Evolutionary conservation across 169 alveolate species (phyloP).

Genomic region (Plasmodium blacklocki): DNA sequence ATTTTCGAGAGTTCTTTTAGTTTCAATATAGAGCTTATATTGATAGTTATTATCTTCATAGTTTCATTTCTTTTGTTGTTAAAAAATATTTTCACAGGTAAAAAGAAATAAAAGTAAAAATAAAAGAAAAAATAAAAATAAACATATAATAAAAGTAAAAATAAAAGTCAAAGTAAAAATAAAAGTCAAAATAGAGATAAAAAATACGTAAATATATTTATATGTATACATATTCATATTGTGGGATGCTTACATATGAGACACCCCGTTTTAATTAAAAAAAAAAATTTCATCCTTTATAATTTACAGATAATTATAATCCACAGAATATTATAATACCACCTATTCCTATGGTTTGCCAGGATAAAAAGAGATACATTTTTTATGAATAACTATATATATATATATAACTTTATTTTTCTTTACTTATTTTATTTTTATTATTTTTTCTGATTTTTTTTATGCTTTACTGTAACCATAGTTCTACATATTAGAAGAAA

Average conservation of each 20-base stretch:
- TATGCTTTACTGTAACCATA: background rate
- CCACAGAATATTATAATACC: slow-evolving; percentile 54
- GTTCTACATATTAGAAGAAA: too few relatives aligned
- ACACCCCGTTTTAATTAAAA: background rate
- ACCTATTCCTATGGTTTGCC: slow-evolving; percentile 43
- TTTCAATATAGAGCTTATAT: slow-evolving; percentile 23
- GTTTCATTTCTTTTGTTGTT: slow-evolving; percentile 7
- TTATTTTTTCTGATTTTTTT: background rate
- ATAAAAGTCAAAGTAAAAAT: background rate
- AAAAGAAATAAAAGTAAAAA: background rate
- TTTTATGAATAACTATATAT: slow-evolving; percentile 6
- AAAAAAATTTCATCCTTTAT: background rate
- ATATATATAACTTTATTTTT: background rate
- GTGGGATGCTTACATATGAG: background rate
- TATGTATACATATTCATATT: background rate
- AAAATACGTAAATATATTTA: background rate
- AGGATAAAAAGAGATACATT: slow-evolving; percentile 45
- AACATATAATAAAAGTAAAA: background rate
- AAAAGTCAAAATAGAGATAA: background rate
- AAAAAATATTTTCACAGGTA: slow-evolving; percentile 33
- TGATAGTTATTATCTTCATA: slow-evolving; percentile 28
- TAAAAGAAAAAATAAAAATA: background rate
- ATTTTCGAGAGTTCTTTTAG: slow-evolving; percentile 36
- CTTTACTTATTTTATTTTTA: background rate
- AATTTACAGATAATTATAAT: slow-evolving; percentile 25